These are phyloP conservation scores for Beauveria pseudobassiana DNA, from an alignment of 2,329 filamentous ascomycete genomes.

Conservation along the genomic window DNA sequence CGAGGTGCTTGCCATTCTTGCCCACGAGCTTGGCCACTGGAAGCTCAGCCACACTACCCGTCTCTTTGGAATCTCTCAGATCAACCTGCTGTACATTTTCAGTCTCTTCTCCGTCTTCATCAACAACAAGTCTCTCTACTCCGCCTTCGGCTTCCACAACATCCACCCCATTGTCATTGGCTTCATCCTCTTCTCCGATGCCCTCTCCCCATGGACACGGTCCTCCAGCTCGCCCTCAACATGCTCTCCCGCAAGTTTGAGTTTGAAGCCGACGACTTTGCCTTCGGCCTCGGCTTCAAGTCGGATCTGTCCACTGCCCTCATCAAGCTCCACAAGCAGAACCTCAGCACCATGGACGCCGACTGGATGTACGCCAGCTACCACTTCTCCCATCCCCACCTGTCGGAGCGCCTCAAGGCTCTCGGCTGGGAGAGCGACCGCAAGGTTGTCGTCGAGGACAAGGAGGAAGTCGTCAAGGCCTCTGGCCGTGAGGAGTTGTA, in stretches of 20 bases:
- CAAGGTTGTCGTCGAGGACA: slow-evolving; percentile 33
- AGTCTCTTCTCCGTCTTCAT: slow-evolving; percentile 95
- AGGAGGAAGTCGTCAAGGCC: slow-evolving; percentile 52
- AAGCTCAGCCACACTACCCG: slow-evolving; percentile 90
- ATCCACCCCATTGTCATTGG: slow-evolving; percentile 91
- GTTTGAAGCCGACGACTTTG: slow-evolving; percentile 92
- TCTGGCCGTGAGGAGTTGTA: slow-evolving; percentile 69
- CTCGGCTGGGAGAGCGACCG: slow-evolving; percentile 71
- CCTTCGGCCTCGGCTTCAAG: slow-evolving; percentile 74
- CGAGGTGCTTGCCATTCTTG: slow-evolving; percentile 90
- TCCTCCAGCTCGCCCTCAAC: slow-evolving; percentile 95
- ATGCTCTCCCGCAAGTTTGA: slow-evolving; percentile 90
- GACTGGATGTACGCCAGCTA: slow-evolving; percentile 98
- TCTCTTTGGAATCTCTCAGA: slow-evolving; percentile 77
- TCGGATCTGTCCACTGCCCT: slow-evolving; percentile 77
- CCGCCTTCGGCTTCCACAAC: slow-evolving; percentile 79
- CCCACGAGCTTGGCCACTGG: slow-evolving; percentile 97
- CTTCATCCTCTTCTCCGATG: slow-evolving; percentile 95
- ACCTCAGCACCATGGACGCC: slow-evolving; percentile 96
- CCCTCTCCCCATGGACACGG: slow-evolving; percentile 86
- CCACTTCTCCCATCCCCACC: slow-evolving; percentile 95
- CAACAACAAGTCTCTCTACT: slow-evolving; percentile 86
- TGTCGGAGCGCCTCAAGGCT: slow-evolving; percentile 86
- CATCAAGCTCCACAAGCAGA: slow-evolving; percentile 97
- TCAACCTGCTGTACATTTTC: slow-evolving; percentile 95